A percentile compares a stretch with the other conserved stretches of the same genome.
phyloP scores from a whole-genome alignment of 2,329 filamentous ascomycete genomes.

The Septoria petroselini region DNA sequence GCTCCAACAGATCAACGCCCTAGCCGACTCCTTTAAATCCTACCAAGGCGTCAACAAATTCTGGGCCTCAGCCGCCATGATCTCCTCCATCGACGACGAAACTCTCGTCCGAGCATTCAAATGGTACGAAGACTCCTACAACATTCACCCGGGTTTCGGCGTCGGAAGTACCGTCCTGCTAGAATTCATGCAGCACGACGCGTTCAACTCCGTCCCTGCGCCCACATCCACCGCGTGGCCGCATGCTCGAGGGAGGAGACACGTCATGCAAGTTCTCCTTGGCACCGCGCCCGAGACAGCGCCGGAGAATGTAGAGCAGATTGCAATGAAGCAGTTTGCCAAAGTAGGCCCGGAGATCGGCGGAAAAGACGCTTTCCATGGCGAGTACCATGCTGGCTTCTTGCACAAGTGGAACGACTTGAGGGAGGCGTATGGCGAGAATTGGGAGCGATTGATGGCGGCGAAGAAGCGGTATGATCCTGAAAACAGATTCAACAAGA shows the following conservation, averaged over 20 bases:
- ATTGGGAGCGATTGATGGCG: conserved; percentile 24
- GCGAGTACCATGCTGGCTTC: conserved; percentile 31
- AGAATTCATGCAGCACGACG: conserved; percentile 33
- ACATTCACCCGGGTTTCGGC: conserved; percentile 22
- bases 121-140: conserved; percentile 31
- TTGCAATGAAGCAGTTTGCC: conserved; percentile 22
- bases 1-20: conserved; percentile 29
- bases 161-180: conserved; percentile 30
- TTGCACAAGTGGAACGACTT: conserved; percentile 29
- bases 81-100: conserved; percentile 29
- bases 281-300: conserved; percentile 24
- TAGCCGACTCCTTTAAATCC: conserved; percentile 25
- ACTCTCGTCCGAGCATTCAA: conserved; percentile 31
- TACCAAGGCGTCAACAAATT: conserved; percentile 30
- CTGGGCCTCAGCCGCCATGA: conserved; percentile 30
- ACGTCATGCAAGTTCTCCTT: conserved; percentile 31
- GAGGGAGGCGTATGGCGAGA: conserved; percentile 28
- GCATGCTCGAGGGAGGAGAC: conserved; percentile 24
- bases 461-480: conserved; percentile 28
- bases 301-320: conserved; percentile 21
- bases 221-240: conserved; percentile 31
- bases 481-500: conserved; percentile 26
- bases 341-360: conserved; percentile 22
- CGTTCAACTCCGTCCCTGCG: conserved; percentile 24
- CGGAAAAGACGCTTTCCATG: conserved; percentile 21